phyloP scores from a whole-genome alignment of 345 rosid species.

The Erodium maritimum region DNA sequence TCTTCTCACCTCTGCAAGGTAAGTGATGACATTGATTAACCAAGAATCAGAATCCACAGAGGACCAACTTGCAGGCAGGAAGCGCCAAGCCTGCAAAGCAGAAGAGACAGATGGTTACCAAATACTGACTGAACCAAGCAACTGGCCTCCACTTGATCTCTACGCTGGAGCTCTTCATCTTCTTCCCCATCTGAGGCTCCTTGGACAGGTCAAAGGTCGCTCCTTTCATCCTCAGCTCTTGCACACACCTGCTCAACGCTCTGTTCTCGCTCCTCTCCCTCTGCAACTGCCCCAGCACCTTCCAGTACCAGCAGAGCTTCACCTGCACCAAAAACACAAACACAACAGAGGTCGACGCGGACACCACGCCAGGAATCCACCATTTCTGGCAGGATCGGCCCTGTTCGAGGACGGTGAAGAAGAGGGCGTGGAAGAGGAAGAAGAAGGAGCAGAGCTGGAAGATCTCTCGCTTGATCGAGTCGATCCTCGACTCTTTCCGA shows the following conservation, averaged over 20 bases:
- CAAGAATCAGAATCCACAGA: slow-evolving; percentile 36
- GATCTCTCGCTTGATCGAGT: slow-evolving; percentile 66
- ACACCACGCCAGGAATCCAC: slow-evolving; percentile 70
- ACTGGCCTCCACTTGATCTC: slow-evolving; percentile 92
- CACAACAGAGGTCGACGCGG: slow-evolving; percentile 50
- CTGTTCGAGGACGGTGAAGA: slow-evolving; percentile 34
- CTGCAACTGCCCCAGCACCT: slow-evolving; percentile 52
- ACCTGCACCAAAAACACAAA: slow-evolving; percentile 58
- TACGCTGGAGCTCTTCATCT: slow-evolving; percentile 91
- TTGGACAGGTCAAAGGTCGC: slow-evolving; percentile 75
- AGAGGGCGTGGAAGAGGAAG: slow-evolving; percentile 53
- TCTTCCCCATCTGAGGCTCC: slow-evolving; percentile 67
- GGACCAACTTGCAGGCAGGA: slow-evolving; percentile 55
- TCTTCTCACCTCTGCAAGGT: too few species aligned
- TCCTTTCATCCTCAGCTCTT: slow-evolving; percentile 94
- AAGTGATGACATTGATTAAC: too few species aligned
- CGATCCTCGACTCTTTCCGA: slow-evolving; percentile 53
- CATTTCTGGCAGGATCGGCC: slow-evolving; percentile 46
- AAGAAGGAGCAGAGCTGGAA: slow-evolving; percentile 78
- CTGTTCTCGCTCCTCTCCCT: slow-evolving; percentile 62
- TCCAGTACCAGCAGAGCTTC: slow-evolving; percentile 64
- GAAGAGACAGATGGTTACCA: slow-evolving; percentile 49
- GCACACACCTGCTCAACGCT: slow-evolving; percentile 56
- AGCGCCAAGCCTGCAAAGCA: slow-evolving; percentile 52
- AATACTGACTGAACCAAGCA: slow-evolving; percentile 64